Percentiles rank a stretch among this genome's conserved stretches.
Conservation (phyloP, 2,329 filamentous ascomycete genomes). For the Penicillium decumbens region DNA sequence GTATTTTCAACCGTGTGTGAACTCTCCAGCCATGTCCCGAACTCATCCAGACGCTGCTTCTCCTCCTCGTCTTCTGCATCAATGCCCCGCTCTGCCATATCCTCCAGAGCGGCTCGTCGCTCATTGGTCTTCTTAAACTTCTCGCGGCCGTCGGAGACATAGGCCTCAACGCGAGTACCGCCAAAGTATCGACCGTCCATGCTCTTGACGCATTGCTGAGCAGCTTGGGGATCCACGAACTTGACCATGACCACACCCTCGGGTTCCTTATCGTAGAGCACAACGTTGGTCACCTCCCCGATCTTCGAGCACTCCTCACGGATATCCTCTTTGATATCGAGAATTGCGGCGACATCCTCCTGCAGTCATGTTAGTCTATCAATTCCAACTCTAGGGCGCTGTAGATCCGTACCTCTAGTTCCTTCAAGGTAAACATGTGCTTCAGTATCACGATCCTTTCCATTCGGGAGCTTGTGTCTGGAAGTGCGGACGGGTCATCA, state of each 20-base stretch:
- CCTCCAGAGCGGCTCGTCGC: constrained; percentile 42
- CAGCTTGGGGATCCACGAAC: constrained; percentile 68
- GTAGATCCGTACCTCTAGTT: constrained; percentile 57
- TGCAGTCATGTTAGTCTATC: constrained; percentile 25
- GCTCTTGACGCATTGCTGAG: constrained; percentile 62
- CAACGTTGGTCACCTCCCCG: constrained; percentile 83
- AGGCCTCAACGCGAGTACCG: constrained; percentile 66
- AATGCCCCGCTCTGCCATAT: constrained; percentile 46
- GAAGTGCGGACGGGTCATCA: constrained; percentile 63
- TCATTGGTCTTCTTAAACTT: constrained; percentile 64
- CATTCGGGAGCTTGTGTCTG: constrained; percentile 56
- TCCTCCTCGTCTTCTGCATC: constrained; percentile 45
- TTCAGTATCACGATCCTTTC: constrained; percentile 83
- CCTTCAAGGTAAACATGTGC: constrained; percentile 85
- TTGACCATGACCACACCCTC: constrained; percentile 81
- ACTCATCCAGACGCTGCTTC: constrained; percentile 43
- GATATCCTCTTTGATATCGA: constrained; percentile 94
- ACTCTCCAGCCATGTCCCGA: constrained; percentile 47
- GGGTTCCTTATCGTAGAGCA: constrained; percentile 79
- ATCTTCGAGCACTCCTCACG: constrained; percentile 82
- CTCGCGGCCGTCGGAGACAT: constrained; percentile 65
- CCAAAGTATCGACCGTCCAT: constrained; percentile 81
- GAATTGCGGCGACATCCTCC: constrained; percentile 73
- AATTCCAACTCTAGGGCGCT: background rate
- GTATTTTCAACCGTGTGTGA: constrained; percentile 23